A percentile compares a stretch with the other conserved stretches of the same genome.
These are phyloP conservation scores for Diaporthe sp. DNA, from an alignment of 2,329 filamentous ascomycete genomes.

Conservation along the genomic window DNA sequence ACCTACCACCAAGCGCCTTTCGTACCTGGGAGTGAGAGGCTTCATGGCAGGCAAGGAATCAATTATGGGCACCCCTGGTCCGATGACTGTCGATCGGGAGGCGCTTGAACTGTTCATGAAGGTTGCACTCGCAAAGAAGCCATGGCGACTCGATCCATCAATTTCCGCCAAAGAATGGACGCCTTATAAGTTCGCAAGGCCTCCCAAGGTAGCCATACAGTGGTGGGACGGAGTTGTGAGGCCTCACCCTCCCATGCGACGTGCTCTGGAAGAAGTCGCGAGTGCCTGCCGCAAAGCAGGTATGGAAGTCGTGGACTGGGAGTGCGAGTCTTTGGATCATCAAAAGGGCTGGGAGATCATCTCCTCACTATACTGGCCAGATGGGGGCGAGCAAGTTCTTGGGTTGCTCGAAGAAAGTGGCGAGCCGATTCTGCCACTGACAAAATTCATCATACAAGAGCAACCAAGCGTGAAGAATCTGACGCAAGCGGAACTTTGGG, in stretches of 20 bases:
- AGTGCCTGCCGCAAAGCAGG: conserved; percentile 41
- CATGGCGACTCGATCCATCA: background rate
- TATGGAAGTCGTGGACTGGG: conserved; percentile 43
- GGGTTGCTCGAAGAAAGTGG: conserved; percentile 41
- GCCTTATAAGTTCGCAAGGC: background rate
- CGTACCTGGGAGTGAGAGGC: conserved; percentile 35
- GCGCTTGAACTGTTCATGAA: conserved; percentile 6
- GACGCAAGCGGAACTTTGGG: background rate
- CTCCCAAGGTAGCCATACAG: conserved; percentile 43
- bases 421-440: conserved; percentile 47
- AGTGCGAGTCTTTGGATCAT: conserved; percentile 41
- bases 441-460: conserved; percentile 42
- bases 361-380: conserved; percentile 44
- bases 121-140: conserved; percentile 3
- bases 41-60: conserved; percentile 1
- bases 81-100: conserved; percentile 3
- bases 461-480: conserved; percentile 24
- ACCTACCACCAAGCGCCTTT: conserved; percentile 54
- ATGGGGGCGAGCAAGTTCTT: conserved; percentile 42
- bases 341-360: conserved; percentile 42
- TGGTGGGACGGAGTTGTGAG: conserved; percentile 42
- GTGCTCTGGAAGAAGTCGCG: conserved; percentile 41
- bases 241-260: conserved; percentile 44
- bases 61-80: background rate
- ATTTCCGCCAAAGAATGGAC: background rate